These are phyloP conservation scores for Saccharomycopsis olivae DNA, from an alignment of 805 yeast species.

Conservation along the genomic window DNA sequence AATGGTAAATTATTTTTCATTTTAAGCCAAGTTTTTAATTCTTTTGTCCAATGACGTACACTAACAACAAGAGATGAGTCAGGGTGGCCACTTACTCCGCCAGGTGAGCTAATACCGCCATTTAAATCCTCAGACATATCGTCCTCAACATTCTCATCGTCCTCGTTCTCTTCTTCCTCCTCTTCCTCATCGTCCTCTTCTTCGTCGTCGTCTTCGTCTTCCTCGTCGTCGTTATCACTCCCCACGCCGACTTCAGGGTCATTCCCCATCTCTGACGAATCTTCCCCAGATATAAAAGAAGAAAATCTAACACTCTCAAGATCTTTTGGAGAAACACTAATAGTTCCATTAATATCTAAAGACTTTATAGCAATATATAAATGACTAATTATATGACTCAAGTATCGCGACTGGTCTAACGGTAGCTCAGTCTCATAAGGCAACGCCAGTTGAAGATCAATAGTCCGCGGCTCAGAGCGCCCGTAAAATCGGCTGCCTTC, in stretches of 20 bases:
- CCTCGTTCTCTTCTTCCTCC: slow-evolving; percentile 22
- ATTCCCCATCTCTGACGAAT: slow-evolving; percentile 7
- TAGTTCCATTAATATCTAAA: slow-evolving; percentile 60
- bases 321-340: slow-evolving; percentile 59
- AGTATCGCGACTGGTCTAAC: slow-evolving; percentile 57
- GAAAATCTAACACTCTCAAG: slow-evolving; percentile 23
- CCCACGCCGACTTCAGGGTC: slow-evolving; percentile 30
- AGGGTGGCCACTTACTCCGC: slow-evolving; percentile 27
- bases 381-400: slow-evolving; percentile 72
- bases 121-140: slow-evolving; percentile 23
- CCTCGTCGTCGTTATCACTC: slow-evolving; percentile 28
- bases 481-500: slow-evolving; percentile 31
- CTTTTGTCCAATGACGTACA: slow-evolving; percentile 81
- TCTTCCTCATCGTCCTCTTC: slow-evolving; percentile 28
- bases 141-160: slow-evolving; percentile 28
- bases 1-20: slow-evolving; percentile 78
- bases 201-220: slow-evolving; percentile 29
- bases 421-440: slow-evolving; percentile 71
- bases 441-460: slow-evolving; percentile 30
- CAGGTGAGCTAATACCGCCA: slow-evolving; percentile 10
- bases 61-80: slow-evolving; percentile 64
- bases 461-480: slow-evolving; percentile 25
- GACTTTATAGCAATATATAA: slow-evolving; percentile 69
- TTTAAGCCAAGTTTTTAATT: slow-evolving; percentile 63
- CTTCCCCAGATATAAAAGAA: background rate